Percentiles rank a stretch among this genome's conserved stretches.
Evolutionary conservation across 2,329 filamentous ascomycete species (phyloP).

Genomic region (Cladophialophora chaetospira): DNA sequence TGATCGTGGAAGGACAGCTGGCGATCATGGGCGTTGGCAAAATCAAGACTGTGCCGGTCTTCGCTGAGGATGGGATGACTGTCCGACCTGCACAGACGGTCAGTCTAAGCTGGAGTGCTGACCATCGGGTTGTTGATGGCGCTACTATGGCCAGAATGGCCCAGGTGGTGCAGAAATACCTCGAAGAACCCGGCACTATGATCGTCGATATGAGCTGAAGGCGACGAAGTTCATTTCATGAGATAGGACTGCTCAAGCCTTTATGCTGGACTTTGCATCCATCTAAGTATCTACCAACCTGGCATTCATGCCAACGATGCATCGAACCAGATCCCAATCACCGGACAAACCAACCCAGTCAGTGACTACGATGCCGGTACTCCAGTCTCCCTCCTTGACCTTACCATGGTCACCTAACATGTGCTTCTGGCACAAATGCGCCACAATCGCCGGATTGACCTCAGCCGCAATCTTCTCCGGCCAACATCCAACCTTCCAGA

Average conservation of each 20-base stretch:
- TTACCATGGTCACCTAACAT: slow-evolving; percentile 37
- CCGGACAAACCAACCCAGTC: slow-evolving; percentile 88
- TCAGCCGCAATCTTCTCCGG: slow-evolving; percentile 86
- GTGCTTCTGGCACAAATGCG: slow-evolving; percentile 60
- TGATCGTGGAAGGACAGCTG: slow-evolving; percentile 88
- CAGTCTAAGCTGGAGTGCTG: slow-evolving; percentile 95
- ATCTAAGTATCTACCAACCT: slow-evolving; percentile 44
- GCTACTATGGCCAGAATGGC: slow-evolving; percentile 92
- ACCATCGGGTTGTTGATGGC: slow-evolving; percentile 91
- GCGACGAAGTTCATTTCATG: too few species aligned
- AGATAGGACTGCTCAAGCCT: too few species aligned
- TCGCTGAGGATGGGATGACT: slow-evolving; percentile 56
- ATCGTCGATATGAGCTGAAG: slow-evolving; percentile 75
- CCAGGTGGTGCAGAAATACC: slow-evolving; percentile 72
- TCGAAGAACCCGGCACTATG: slow-evolving; percentile 88
- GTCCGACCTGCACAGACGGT: slow-evolving; percentile 77
- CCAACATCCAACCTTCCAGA: slow-evolving; percentile 91
- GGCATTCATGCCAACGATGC: slow-evolving; percentile 89
- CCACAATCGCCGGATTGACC: slow-evolving; percentile 75
- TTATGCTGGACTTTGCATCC: too few species aligned
- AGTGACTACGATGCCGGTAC: slow-evolving; percentile 84
- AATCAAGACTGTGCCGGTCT: slow-evolving; percentile 78
- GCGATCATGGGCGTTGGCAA: slow-evolving; percentile 88
- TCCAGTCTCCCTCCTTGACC: slow-evolving; percentile 64
- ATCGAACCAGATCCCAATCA: slow-evolving; percentile 87